phyloP scores from a whole-genome alignment of 2,329 filamentous ascomycete genomes.

The Fusarium tupiense region DNA sequence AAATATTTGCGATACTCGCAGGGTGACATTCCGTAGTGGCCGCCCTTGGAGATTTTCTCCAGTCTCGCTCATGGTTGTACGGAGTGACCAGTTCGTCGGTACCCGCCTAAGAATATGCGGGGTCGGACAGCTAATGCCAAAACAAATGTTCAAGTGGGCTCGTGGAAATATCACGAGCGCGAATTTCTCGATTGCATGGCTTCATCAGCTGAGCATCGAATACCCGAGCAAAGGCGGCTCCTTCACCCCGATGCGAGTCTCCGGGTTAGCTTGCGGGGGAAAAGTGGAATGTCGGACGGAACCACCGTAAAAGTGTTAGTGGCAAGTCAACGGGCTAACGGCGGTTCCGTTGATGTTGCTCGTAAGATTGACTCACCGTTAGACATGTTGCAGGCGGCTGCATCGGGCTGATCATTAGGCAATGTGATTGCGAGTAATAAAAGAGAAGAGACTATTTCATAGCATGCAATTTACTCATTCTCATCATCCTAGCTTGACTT shows the following conservation, averaged over 20 bases:
- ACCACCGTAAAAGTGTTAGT: not conserved
- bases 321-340: not conserved
- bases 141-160: not conserved
- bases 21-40: not conserved
- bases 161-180: not conserved
- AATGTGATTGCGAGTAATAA: not conserved
- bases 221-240: not conserved
- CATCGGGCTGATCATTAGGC: not conserved
- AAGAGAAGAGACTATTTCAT: not conserved
- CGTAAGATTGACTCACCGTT: too few relatives aligned
- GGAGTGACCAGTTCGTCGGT: too few relatives aligned
- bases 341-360: not conserved
- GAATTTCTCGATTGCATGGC: too few relatives aligned
- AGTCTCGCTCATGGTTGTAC: not conserved
- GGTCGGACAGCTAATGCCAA: rapidly evolving
- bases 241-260: not conserved
- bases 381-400: not conserved
- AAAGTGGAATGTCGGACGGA: not conserved
- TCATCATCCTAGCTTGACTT: not conserved
- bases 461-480: not conserved
- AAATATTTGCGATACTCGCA: constrained; percentile 1
- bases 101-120: not conserved
- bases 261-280: not conserved
- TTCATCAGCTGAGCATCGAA: not conserved
- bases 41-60: rapidly evolving